Percentiles rank a stretch among this genome's conserved stretches.
Conservation (phyloP, 345 rosid species). For the Euphorbia peplus region DNA sequence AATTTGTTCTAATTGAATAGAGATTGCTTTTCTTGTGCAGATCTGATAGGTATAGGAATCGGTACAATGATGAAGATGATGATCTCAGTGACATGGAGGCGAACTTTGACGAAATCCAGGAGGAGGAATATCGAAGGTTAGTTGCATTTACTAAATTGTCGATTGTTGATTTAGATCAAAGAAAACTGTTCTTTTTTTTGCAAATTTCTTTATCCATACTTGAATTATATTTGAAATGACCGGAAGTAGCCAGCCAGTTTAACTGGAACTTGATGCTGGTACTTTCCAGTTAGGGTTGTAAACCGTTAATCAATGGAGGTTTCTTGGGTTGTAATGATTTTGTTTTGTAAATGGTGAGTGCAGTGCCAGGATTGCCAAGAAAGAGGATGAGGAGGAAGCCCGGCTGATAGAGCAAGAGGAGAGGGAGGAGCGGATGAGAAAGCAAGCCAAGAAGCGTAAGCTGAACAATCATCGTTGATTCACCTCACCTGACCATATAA, state of each 20-base stretch:
- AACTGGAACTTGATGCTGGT: too few species aligned
- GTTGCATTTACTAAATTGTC: slow-evolving; percentile 5
- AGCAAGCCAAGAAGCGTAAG: slow-evolving; percentile 49
- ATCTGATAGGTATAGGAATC: slow-evolving; percentile 29
- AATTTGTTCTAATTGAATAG: not conserved
- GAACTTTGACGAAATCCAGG: slow-evolving; percentile 64
- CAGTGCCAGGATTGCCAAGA: slow-evolving; percentile 63
- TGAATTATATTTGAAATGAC: too few species aligned
- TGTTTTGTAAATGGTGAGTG: slow-evolving; percentile 5
- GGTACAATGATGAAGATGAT: slow-evolving; percentile 53
- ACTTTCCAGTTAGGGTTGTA: too few species aligned
- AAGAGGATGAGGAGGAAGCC: slow-evolving; percentile 73
- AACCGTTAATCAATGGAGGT: too few species aligned
- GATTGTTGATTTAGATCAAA: not conserved
- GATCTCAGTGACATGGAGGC: slow-evolving; percentile 86
- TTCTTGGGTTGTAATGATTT: too few species aligned
- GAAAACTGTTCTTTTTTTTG: not conserved
- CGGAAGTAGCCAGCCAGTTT: too few species aligned
- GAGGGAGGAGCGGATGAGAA: slow-evolving; percentile 43
- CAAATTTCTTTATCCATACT: too few species aligned
- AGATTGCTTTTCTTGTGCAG: slow-evolving; percentile 29
- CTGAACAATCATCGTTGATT: slow-evolving; percentile 22
- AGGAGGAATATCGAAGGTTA: slow-evolving; percentile 78
- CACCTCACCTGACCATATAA: too few species aligned
- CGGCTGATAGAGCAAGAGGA: slow-evolving; percentile 65